Percentiles rank a stretch among this genome's conserved stretches.
phyloP scores from a whole-genome alignment of 176 grass and related monocot genomes.

The Melocanna baccifera region DNA sequence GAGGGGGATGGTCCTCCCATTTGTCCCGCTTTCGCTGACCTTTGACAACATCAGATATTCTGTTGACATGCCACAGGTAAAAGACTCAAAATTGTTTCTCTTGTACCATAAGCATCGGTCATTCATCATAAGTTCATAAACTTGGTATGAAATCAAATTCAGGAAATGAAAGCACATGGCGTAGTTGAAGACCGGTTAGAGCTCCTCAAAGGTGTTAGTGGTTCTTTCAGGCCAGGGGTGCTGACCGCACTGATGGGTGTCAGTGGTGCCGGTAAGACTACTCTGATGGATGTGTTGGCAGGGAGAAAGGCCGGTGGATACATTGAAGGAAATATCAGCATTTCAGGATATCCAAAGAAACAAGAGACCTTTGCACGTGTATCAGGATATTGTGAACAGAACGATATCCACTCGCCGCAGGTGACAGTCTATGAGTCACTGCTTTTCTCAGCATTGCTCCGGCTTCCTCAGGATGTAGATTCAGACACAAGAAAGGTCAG shows the following conservation, averaged over 20 bases:
- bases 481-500: constrained; percentile 64
- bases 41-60: constrained; percentile 82
- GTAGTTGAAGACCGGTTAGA: constrained; percentile 55
- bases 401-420: constrained; percentile 89
- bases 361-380: constrained; percentile 93
- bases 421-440: constrained; percentile 82
- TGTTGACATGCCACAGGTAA: constrained; percentile 95
- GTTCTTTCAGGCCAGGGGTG: constrained; percentile 91
- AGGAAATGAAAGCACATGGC: constrained; percentile 98
- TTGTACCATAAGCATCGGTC: background rate
- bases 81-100: constrained; percentile 9
- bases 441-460: constrained; percentile 88
- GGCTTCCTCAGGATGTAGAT: constrained; percentile 72
- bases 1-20: constrained; percentile 93
- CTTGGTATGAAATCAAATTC: constrained; percentile 20
- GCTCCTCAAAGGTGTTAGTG: constrained; percentile 82
- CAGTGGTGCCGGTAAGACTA: constrained; percentile 93
- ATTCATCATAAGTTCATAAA: background rate
- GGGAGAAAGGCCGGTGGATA: constrained; percentile 93
- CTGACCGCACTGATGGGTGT: constrained; percentile 92
- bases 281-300: constrained; percentile 92
- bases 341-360: constrained; percentile 87
- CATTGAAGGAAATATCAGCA: constrained; percentile 71
- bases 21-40: constrained; percentile 69
- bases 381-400: constrained; percentile 92